A percentile compares a stretch with the other conserved stretches of the same genome.
phyloP scores from a whole-genome alignment of 169 alveolate species.

The Plasmodium inui region DNA sequence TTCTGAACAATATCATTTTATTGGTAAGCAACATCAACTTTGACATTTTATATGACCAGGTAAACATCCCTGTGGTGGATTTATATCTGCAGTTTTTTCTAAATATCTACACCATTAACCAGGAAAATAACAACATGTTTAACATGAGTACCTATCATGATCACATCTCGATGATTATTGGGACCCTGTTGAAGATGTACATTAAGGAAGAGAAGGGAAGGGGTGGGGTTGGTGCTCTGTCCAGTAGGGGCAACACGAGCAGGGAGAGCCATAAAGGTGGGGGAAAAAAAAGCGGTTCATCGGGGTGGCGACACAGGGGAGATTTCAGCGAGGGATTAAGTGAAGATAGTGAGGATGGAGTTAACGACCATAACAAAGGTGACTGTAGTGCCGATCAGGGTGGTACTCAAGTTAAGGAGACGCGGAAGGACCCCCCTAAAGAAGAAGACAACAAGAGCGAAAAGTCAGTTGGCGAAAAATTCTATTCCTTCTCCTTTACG shows the following conservation, averaged over 20 bases:
- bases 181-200: conserved; percentile 25
- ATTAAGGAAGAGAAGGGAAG: conserved; percentile 2
- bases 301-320: neutral
- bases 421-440: neutral
- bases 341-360: conserved; percentile 1
- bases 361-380: neutral
- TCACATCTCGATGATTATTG: conserved; percentile 26
- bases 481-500: conserved; percentile 53
- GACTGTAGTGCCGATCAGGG: neutral
- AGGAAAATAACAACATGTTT: conserved; percentile 46
- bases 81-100: conserved; percentile 63
- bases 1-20: conserved; percentile 64
- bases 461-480: neutral
- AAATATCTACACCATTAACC: conserved; percentile 42
- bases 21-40: conserved; percentile 48
- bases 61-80: conserved; percentile 29
- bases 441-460: conserved; percentile 1
- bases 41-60: conserved; percentile 26
- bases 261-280: neutral
- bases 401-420: neutral
- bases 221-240: neutral
- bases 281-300: neutral
- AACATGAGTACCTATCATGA: conserved; percentile 42
- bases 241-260: neutral
- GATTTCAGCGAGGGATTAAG: neutral